These are phyloP conservation scores for Mrakia hoshinonis DNA, from an alignment of 768 basidiomycete species.

Conservation along the genomic window DNA sequence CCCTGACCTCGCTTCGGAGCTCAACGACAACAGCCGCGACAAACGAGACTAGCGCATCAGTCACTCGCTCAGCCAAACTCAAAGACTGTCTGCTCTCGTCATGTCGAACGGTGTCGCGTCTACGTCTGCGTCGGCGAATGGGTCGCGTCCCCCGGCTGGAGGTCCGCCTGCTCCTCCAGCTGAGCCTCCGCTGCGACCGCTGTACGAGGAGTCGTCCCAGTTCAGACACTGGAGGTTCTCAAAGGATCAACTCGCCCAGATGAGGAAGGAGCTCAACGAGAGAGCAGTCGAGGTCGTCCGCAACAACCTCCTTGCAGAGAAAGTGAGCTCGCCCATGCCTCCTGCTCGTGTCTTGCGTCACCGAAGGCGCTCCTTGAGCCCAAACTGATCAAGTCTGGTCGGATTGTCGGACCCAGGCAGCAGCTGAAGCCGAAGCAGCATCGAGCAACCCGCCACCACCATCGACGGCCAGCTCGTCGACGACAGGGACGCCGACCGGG, in stretches of 20 bases:
- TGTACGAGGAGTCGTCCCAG: constrained; percentile 54
- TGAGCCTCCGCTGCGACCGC: constrained; percentile 34
- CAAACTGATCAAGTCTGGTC: not conserved
- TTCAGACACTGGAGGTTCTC: constrained; percentile 86
- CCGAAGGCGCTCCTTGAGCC: no score
- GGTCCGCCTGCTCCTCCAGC: not conserved
- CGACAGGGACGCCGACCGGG: constrained; percentile 31
- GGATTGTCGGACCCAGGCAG: not conserved
- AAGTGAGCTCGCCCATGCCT: constrained; percentile 47
- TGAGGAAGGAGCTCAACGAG: constrained; percentile 60
- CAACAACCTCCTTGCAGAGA: constrained; percentile 65
- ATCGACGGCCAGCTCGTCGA: constrained; percentile 31
- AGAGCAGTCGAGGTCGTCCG: constrained; percentile 70
- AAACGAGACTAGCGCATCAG: no score
- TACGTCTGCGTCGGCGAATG: not conserved
- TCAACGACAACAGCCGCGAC: no score
- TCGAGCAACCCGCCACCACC: not conserved
- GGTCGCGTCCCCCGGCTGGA: not conserved
- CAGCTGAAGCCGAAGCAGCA: not conserved
- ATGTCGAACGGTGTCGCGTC: not conserved
- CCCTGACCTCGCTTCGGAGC: no score
- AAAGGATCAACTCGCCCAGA: constrained; percentile 51
- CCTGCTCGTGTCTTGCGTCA: not conserved
- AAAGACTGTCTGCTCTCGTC: not conserved
- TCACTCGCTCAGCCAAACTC: no score